Evolutionary conservation across 202 grass and related monocot species (phyloP).

Genomic region (Zoysia matrella): DNA sequence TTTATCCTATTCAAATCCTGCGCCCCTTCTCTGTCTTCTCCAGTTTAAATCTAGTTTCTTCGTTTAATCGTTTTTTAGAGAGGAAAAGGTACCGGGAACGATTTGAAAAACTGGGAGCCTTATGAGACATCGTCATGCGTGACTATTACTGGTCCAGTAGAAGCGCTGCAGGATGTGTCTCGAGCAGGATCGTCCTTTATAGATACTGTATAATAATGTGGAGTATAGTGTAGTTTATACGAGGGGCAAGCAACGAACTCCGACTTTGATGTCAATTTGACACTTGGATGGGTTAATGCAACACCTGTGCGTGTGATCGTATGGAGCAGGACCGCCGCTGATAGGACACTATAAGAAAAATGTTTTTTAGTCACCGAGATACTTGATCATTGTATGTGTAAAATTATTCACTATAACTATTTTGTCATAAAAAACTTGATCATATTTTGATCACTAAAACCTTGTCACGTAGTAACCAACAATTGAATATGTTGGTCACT

Average conservation of each 20-base stretch:
- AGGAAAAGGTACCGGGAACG: neutral
- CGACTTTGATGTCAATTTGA: constrained; percentile 30
- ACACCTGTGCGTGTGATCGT: constrained; percentile 13
- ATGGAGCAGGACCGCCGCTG: constrained; percentile 9
- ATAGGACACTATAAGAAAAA: neutral
- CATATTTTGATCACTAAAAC: no score
- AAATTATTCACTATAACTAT: no score
- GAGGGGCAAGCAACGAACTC: neutral
- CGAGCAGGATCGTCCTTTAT: constrained; percentile 5
- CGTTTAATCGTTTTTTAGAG: neutral
- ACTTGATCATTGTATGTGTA: no score
- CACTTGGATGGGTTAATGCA: constrained; percentile 8
- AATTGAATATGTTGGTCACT: no score
- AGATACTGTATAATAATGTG: constrained; percentile 42
- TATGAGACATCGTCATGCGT: neutral
- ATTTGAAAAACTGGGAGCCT: constrained; percentile 25
- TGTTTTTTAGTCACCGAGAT: no score
- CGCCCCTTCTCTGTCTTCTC: neutral
- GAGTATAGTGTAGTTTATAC: neutral
- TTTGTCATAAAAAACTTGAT: no score
- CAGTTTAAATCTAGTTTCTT: neutral
- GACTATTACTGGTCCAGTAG: constrained; percentile 30
- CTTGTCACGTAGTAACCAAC: no score
- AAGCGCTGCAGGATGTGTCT: neutral
- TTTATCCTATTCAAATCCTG: constrained; percentile 38